A percentile compares a stretch with the other conserved stretches of the same genome.
Evolutionary conservation across 2,329 filamentous ascomycete genomes (phyloP).

Genomic region (Diatrype stigma): DNA sequence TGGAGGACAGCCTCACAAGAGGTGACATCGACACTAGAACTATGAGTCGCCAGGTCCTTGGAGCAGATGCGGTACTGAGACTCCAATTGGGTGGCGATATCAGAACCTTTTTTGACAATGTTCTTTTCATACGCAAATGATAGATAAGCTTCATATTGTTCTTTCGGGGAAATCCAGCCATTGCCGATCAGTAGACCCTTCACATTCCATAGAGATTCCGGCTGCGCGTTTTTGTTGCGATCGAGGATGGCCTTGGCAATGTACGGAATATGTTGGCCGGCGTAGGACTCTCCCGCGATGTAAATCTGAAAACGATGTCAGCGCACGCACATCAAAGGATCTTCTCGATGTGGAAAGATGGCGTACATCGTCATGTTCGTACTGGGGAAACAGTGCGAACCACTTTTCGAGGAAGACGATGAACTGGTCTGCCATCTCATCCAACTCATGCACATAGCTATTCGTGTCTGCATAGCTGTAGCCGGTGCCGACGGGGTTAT

Average conservation of each 20-base stretch:
- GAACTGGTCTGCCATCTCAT: slow-evolving; percentile 87
- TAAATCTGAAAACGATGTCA: slow-evolving; percentile 63
- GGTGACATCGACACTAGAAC: slow-evolving; percentile 60
- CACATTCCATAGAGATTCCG: slow-evolving; percentile 65
- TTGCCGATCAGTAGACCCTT: slow-evolving; percentile 90
- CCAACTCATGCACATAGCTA: slow-evolving; percentile 78
- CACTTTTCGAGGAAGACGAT: slow-evolving; percentile 86
- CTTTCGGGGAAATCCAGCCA: slow-evolving; percentile 87
- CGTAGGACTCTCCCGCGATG: slow-evolving; percentile 92
- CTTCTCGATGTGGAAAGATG: not conserved
- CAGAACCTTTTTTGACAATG: slow-evolving; percentile 64
- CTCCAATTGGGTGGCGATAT: slow-evolving; percentile 62
- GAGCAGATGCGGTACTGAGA: slow-evolving; percentile 65
- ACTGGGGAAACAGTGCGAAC: slow-evolving; percentile 87
- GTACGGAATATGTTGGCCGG: slow-evolving; percentile 95
- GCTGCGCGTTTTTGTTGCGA: slow-evolving; percentile 65
- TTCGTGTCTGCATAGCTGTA: slow-evolving; percentile 94
- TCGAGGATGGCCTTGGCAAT: slow-evolving; percentile 88
- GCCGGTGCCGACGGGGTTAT: slow-evolving; percentile 93
- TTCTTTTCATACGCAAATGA: slow-evolving; percentile 74
- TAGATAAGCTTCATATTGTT: slow-evolving; percentile 88
- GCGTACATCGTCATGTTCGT: slow-evolving; percentile 85
- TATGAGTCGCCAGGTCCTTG: slow-evolving; percentile 49
- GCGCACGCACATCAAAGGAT: not conserved
- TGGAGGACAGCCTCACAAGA: slow-evolving; percentile 76